phyloP scores from a whole-genome alignment of 768 basidiomycete species.

The Macrolepiota dolichaula region DNA sequence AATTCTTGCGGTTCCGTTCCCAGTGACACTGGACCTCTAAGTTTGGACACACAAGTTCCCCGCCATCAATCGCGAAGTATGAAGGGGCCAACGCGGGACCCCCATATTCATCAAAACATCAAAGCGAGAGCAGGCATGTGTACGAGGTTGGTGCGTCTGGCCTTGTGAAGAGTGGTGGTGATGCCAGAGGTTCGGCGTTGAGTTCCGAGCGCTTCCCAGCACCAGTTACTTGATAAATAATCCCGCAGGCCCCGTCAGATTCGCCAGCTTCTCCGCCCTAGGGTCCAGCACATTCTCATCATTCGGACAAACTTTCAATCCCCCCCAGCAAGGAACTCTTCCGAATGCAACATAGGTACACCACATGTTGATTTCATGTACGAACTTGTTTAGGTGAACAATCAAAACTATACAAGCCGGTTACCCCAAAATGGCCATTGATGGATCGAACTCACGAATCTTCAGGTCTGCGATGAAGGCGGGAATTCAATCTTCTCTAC shows the following conservation, averaged over 20 bases:
- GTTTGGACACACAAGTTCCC: neutral
- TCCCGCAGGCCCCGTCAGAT: neutral
- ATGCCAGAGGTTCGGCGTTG: neutral
- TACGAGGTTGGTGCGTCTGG: neutral
- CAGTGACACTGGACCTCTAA: neutral
- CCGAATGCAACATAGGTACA: neutral
- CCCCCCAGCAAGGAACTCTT: neutral
- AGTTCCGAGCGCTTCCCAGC: neutral
- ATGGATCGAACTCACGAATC: neutral
- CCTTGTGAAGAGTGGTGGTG: neutral
- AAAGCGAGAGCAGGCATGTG: neutral
- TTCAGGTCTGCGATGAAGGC: neutral
- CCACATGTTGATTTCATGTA: conserved; percentile 2
- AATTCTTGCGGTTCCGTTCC: neutral
- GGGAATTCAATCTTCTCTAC: neutral
- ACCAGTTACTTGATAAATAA: neutral
- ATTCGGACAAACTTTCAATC: neutral
- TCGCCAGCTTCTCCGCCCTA: neutral
- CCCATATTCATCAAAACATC: neutral
- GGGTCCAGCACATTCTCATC: neutral
- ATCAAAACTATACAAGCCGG: neutral
- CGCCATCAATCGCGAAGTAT: neutral
- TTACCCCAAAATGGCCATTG: neutral
- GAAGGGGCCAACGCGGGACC: neutral
- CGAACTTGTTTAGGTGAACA: neutral